phyloP scores from a whole-genome alignment of 1,139 yeast genomes.

The Hyphopichia buzzinii region DNA sequence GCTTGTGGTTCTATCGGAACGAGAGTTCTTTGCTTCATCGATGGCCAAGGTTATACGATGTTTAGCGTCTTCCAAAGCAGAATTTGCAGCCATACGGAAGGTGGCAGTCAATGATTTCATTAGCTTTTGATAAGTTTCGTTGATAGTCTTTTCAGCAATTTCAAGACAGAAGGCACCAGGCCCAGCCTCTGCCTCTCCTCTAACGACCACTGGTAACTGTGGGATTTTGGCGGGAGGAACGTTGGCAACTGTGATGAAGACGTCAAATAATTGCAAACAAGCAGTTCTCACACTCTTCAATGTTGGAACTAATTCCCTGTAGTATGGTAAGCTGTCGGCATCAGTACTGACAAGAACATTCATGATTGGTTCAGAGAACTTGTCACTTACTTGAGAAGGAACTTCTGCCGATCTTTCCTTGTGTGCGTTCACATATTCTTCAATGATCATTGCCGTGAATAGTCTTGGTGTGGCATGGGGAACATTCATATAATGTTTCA shows the following conservation, averaged over 20 bases:
- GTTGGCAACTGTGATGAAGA: constrained; percentile 75
- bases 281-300: constrained; percentile 83
- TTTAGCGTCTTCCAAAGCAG: constrained; percentile 77
- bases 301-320: constrained; percentile 84
- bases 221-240: constrained; percentile 76
- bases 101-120: constrained; percentile 66
- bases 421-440: constrained; percentile 61
- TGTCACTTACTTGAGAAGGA: constrained; percentile 15
- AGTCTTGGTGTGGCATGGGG: constrained; percentile 81
- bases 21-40: constrained; percentile 62
- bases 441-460: constrained; percentile 64
- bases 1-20: constrained; percentile 54
- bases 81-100: constrained; percentile 67
- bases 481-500: constrained; percentile 47
- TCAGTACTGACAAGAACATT: constrained; percentile 43
- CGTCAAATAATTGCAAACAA: constrained; percentile 77
- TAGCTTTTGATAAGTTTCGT: constrained; percentile 65
- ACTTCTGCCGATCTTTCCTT: constrained; percentile 17
- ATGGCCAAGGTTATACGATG: constrained; percentile 65
- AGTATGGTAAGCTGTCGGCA: constrained; percentile 44
- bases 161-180: constrained; percentile 86
- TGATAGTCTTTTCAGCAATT: constrained; percentile 69
- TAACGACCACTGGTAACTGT: constrained; percentile 81
- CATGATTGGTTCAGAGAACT: constrained; percentile 30
- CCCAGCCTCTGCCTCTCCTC: constrained; percentile 94